Evolutionary conservation across 805 yeast genomes (phyloP), one percentile per base, ranked within the genome.

Genomic region (Starmerella floricola): DNA sequence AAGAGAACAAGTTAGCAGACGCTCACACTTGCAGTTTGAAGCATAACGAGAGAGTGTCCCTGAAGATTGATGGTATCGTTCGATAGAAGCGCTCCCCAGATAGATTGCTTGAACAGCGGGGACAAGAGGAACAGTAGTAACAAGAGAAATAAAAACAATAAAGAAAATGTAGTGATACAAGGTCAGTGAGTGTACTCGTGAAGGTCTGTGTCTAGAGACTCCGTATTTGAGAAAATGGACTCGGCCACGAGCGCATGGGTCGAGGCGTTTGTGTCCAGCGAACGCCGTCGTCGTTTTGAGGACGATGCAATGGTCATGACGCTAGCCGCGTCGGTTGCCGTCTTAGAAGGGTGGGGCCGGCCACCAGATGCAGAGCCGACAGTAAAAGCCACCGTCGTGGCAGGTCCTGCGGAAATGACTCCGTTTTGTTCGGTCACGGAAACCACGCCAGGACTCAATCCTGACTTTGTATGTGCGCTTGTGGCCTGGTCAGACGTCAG

Each of bases 271-370:
- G 65, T 62, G 42, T 62, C 65, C 16, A 61, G 49, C 6, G 63
- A 58, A 36, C 58, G 50, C 17, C 63, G 50, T 16, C 52, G 52
- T 21, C 55, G 53, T 38, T 61, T 61, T 16, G 64, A 59, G 16
- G 64, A 60, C 15, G 61, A 54, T 18, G 65, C 65, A 16, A 62
- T 53, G 12, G 65, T 62, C 43, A 61, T 49, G 23, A 62, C 62
- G 23, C 61, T 55, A n/a, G 65, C 65, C 4, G 54, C 51, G 41
- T 61, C 65, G 11, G 49, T 44, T 8, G 46, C 42, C 17, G 16
- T 26, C 11, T 29, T 23, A 5, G 20, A 3, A 23, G 30, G 29
- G 19, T 8, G 36, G 11, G 39, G 28, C 21, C 33, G 24, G 20
- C 26, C 13, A 19, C 27, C 18, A 8, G 31, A 15, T 21, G 29